These are phyloP conservation scores for Mrakia hoshinonis DNA, from an alignment of 768 basidiomycete genomes.

Conservation along the genomic window DNA sequence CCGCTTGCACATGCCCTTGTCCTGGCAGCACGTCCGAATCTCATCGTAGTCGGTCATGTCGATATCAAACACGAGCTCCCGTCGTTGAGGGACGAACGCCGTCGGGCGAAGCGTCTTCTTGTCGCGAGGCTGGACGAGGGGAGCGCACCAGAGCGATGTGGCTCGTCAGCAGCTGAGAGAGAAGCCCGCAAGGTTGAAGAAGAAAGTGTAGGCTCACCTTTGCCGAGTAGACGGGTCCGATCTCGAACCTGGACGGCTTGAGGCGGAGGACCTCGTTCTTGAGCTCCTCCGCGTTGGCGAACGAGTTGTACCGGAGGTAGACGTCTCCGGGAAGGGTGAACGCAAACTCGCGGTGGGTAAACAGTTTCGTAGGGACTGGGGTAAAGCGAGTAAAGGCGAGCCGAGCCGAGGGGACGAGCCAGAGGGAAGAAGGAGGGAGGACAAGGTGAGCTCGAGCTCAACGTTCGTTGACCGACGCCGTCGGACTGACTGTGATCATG, in stretches of 20 bases:
- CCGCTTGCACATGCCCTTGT: conserved; percentile 75
- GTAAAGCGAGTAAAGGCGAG: neutral
- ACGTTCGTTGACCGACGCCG: no score
- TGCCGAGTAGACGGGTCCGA: conserved; percentile 85
- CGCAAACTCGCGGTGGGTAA: conserved; percentile 89
- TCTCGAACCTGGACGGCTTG: conserved; percentile 90
- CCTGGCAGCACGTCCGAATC: conserved; percentile 88
- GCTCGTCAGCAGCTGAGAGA: neutral
- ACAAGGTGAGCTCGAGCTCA: neutral
- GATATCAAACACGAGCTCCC: conserved; percentile 98
- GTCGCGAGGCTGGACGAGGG: conserved; percentile 62
- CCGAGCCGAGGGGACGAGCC: neutral
- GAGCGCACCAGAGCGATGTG: neutral
- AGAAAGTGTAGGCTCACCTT: conserved; percentile 58
- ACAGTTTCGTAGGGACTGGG: conserved; percentile 57
- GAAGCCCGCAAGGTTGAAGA: neutral
- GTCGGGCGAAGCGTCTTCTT: conserved; percentile 68
- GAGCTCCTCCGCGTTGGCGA: conserved; percentile 72
- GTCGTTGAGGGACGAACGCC: conserved; percentile 61
- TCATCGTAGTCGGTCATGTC: conserved; percentile 99
- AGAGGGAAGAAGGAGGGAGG: neutral
- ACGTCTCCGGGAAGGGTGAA: conserved; percentile 85
- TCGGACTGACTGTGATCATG: conserved; percentile 58
- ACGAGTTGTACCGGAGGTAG: conserved; percentile 92
- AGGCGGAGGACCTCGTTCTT: conserved; percentile 77